Percentiles rank a stretch among this genome's conserved stretches.
These are phyloP conservation scores for Kodamaea plutei DNA, from an alignment of 1,139 yeast genomes.

Conservation along the genomic window DNA sequence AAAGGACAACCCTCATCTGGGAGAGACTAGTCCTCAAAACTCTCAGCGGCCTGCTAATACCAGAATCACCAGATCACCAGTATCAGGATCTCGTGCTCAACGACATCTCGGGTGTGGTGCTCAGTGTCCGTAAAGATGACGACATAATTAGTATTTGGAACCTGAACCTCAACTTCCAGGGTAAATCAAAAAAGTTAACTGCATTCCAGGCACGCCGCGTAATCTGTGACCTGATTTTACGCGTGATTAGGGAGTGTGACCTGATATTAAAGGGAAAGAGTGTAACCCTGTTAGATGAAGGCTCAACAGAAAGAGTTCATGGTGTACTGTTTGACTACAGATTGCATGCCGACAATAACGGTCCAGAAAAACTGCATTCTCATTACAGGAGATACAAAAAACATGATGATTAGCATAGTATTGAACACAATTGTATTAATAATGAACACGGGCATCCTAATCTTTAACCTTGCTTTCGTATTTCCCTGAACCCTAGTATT, in stretches of 20 bases:
- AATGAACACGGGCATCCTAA: too few relatives aligned
- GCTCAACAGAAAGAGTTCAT: conserved; percentile 37
- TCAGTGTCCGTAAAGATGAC: conserved; percentile 47
- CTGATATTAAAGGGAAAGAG: conserved; percentile 33
- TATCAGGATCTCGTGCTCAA: conserved; percentile 33
- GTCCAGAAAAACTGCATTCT: conserved; percentile 3
- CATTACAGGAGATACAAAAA: conserved; percentile 5
- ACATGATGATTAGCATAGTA: conserved; percentile 4
- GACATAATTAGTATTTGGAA: conserved; percentile 55
- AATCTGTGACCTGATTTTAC: conserved; percentile 45
- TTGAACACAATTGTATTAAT: too few relatives aligned
- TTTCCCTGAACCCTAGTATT: too few relatives aligned
- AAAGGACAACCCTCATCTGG: conserved; percentile 46
- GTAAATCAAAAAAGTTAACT: conserved; percentile 33
- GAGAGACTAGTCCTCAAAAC: conserved; percentile 46
- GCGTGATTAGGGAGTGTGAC: conserved; percentile 49
- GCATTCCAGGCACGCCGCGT: conserved; percentile 46
- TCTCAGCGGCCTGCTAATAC: conserved; percentile 43
- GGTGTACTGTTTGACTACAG: conserved; percentile 48
- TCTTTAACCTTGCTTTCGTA: too few relatives aligned
- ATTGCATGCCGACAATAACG: conserved; percentile 36
- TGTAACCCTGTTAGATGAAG: conserved; percentile 29
- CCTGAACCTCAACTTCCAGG: conserved; percentile 38
- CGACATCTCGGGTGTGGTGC: conserved; percentile 51
- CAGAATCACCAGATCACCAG: conserved; percentile 28